phyloP scores from a whole-genome alignment of 78 protist genomes.

The Dictyostelium capitatum region DNA sequence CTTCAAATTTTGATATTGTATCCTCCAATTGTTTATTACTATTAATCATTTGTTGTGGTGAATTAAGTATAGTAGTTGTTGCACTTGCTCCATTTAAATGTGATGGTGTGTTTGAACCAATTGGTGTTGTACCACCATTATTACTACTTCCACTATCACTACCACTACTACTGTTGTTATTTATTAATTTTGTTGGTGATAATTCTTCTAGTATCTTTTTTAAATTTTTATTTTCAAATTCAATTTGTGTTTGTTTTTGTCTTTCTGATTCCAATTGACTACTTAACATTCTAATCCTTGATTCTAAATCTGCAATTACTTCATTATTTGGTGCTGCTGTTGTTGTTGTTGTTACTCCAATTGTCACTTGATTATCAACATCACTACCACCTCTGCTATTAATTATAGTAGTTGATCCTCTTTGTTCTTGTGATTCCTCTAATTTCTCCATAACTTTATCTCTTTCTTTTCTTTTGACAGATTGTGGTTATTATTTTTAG shows the following conservation, averaged over 20 bases:
- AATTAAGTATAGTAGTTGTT: background rate
- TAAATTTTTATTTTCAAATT: constrained; percentile 24
- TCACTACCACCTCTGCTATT: background rate
- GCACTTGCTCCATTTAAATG: background rate
- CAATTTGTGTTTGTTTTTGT: constrained; percentile 30
- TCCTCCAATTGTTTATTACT: constrained; percentile 37
- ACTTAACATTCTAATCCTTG: constrained; percentile 22
- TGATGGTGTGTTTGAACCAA: constrained; percentile 11
- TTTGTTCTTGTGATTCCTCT: constrained; percentile 13
- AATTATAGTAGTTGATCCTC: background rate
- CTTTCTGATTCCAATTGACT: constrained; percentile 32
- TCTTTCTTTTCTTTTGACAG: background rate
- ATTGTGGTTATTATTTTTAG: no score
- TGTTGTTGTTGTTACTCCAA: background rate
- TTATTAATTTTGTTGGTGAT: background rate
- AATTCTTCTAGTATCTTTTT: constrained; percentile 43
- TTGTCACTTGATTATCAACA: no score
- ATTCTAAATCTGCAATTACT: constrained; percentile 30
- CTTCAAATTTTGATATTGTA: constrained; percentile 60
- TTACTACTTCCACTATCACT: constrained; percentile 1
- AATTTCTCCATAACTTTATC: background rate
- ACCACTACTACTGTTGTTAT: background rate
- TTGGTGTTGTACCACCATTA: constrained; percentile 15
- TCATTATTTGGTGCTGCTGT: background rate
- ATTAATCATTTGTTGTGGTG: background rate